Evolutionary conservation across 805 yeast species (phyloP).

Genomic region (Teunomyces gatunensis): DNA sequence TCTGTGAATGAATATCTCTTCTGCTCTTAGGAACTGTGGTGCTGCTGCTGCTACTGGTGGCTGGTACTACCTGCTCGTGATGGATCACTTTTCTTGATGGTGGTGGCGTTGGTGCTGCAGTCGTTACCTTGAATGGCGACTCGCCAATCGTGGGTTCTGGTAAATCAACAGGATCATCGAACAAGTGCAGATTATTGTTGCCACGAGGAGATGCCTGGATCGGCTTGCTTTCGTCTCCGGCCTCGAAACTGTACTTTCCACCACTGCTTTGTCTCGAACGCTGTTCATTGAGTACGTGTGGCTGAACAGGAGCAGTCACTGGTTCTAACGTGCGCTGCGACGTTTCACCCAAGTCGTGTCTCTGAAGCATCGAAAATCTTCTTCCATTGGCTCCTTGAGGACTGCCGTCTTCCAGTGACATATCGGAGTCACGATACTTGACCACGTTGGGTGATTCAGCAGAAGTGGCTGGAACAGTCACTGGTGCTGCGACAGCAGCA

Average conservation of each 20-base stretch:
- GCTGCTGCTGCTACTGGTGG: too few species aligned
- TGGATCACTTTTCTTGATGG: slow-evolving; percentile 52
- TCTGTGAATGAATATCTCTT: slow-evolving; percentile 44
- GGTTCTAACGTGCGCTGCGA: background rate
- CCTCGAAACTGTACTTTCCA: slow-evolving; percentile 37
- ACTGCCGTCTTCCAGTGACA: slow-evolving; percentile 31
- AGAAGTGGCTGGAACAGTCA: slow-evolving; percentile 10
- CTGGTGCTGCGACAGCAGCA: too few species aligned
- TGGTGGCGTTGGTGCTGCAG: slow-evolving; percentile 47
- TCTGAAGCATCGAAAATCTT: slow-evolving; percentile 31
- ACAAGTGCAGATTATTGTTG: background rate
- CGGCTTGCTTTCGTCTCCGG: slow-evolving; percentile 37
- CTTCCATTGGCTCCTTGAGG: slow-evolving; percentile 13
- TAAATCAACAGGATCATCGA: slow-evolving; percentile 1
- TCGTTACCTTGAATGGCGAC: slow-evolving; percentile 5
- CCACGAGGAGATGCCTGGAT: slow-evolving; percentile 26
- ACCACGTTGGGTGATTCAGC: slow-evolving; percentile 36
- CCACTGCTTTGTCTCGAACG: slow-evolving; percentile 16
- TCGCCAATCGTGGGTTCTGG: slow-evolving; percentile 8
- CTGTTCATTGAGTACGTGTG: background rate
- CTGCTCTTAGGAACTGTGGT: slow-evolving; percentile 25
- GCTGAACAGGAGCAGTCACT: slow-evolving; percentile 1
- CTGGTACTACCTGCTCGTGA: slow-evolving; percentile 12
- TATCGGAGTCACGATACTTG: slow-evolving; percentile 26
- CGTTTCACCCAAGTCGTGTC: slow-evolving; percentile 27